phyloP scores from a whole-genome alignment of 169 alveolate species.

The Eimeria falciformis region DNA sequence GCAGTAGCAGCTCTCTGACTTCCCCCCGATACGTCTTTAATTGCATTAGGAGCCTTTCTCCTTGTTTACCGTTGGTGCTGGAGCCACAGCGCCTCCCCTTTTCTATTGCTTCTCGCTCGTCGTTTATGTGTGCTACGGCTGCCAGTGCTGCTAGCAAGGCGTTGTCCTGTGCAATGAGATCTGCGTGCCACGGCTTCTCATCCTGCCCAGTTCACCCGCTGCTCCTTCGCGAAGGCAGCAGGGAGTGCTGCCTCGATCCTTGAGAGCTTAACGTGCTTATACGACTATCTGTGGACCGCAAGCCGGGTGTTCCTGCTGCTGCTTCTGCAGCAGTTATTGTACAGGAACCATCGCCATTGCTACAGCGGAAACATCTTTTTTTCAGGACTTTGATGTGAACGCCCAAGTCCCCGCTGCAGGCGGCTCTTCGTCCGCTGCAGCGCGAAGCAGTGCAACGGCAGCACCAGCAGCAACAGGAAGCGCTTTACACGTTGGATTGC shows the following conservation, averaged over 20 bases:
- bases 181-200: constrained; percentile 33
- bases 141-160: constrained; percentile 41
- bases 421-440: constrained; percentile 76
- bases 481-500: not conserved
- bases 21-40: too few relatives aligned
- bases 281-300: constrained; percentile 1
- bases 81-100: not conserved
- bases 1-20: too few relatives aligned
- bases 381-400: constrained; percentile 72
- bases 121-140: constrained; percentile 56
- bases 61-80: not conserved
- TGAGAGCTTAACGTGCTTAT: constrained; percentile 1
- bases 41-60: not conserved
- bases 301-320: constrained; percentile 35
- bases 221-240: constrained; percentile 71
- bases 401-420: constrained; percentile 77
- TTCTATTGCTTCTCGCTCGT: not conserved
- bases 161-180: constrained; percentile 60
- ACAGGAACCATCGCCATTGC: not conserved
- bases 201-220: constrained; percentile 60
- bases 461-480: not conserved
- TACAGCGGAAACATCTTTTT: constrained; percentile 11
- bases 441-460: constrained; percentile 60
- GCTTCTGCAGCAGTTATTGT: not conserved
- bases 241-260: constrained; percentile 60